Base-by-base conservation (phyloP, 129 eudicot genomes). In the Calendula officinalis region DNA sequence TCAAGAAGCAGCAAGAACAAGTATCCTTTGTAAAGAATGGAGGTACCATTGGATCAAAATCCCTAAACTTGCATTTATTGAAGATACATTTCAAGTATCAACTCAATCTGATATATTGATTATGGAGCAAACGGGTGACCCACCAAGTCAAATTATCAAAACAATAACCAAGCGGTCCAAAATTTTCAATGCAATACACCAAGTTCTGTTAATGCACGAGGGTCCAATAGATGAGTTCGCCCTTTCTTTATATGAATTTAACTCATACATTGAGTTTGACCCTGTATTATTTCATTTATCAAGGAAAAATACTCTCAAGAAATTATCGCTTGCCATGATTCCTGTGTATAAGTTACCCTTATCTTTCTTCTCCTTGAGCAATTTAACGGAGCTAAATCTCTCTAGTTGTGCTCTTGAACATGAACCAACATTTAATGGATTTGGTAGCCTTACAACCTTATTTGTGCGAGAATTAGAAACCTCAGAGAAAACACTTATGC, bases 391-490 rank as follows among this genome's bases (percentile, higher is more conserved):
- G 1, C 30, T 22, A 22, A 22, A 16, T 49, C 55, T 49, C 27
- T 0, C 0, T 15, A 8, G 55, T 49, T 49, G 55, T 49, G 22
- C 30, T 49, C 22, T 49, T 68, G 12, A 55, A 33, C 4, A 68
- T 42, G 35, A 68, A 43, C 41, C 64, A 15, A 42, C n/a, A 48
- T 55, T 43, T 8, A 17, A 55, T 8, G 73, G 73, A 55, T 55
- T 55, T 43, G 32, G 56, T 54, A 56, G 60, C 55, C 73, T 55
- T 55, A 48, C 22, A 55, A 68, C 46, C 73, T 42, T 68, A 39
- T 43, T 2, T 55, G 4, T 68, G 8, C 35, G 33, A 30, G 72
- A 42, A 1, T 3, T 42, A 30, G 15, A n/a, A n/a, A 16, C 13
- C 39, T n/a, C 64, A 27, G 33, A 47, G 55, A 17, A 41, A 32